Percentiles rank a stretch among this genome's conserved stretches.
Evolutionary conservation across 352 stramenopile species (phyloP).

Genomic region (Globisporangium heterothallicum): DNA sequence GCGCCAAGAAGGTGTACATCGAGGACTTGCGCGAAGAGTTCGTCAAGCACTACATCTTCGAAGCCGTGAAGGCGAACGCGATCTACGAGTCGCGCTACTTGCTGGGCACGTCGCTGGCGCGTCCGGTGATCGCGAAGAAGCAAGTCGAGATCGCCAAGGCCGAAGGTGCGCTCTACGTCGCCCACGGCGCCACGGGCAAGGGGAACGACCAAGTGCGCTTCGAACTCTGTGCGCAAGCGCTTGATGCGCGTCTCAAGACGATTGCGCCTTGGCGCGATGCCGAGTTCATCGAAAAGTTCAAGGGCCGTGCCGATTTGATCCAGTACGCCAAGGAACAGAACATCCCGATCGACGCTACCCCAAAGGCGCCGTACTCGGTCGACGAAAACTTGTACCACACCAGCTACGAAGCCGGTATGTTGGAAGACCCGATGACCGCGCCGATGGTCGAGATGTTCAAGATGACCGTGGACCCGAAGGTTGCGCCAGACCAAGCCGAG

Average conservation of each 20-base stretch:
- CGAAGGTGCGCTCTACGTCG: slow-evolving; percentile 91
- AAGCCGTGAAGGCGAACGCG: slow-evolving; percentile 94
- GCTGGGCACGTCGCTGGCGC: slow-evolving; percentile 96
- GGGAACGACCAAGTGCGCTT: slow-evolving; percentile 99
- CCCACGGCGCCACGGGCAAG: slow-evolving; percentile 98
- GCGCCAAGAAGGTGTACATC: slow-evolving; percentile 89
- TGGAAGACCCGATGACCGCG: slow-evolving; percentile 93
- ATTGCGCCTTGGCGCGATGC: slow-evolving; percentile 97
- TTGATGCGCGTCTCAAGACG: slow-evolving; percentile 94
- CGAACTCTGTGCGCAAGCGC: slow-evolving; percentile 96
- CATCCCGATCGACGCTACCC: slow-evolving; percentile 96
- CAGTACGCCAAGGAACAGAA: slow-evolving; percentile 96
- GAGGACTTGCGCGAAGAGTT: slow-evolving; percentile 98
- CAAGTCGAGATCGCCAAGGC: slow-evolving; percentile 90
- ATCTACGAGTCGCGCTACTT: slow-evolving; percentile 98
- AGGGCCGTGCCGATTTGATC: slow-evolving; percentile 95
- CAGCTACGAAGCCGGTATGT: slow-evolving; percentile 95
- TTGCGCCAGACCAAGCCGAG: slow-evolving; percentile 87
- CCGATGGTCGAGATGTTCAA: slow-evolving; percentile 97
- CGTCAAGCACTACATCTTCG: slow-evolving; percentile 92
- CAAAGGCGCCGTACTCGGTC: slow-evolving; percentile 97
- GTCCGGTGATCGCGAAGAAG: slow-evolving; percentile 98
- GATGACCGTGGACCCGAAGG: slow-evolving; percentile 96
- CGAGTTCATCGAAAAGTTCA: slow-evolving; percentile 98
- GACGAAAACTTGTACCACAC: slow-evolving; percentile 99